phyloP scores from a whole-genome alignment of 495 filamentous ascomycete genomes.

The Clavariopsis aquatica region DNA sequence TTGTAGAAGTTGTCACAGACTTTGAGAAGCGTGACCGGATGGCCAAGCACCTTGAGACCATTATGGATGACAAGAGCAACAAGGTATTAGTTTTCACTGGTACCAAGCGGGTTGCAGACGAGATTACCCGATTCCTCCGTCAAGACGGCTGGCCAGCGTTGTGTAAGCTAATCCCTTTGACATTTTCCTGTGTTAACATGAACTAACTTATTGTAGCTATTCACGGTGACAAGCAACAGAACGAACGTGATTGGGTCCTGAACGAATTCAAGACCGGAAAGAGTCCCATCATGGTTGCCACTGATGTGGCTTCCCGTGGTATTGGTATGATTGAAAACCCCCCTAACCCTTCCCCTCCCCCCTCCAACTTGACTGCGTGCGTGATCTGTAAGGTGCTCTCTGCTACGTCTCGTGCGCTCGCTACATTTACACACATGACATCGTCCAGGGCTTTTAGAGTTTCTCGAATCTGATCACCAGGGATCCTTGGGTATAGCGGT shows the following conservation, averaged over 20 bases:
- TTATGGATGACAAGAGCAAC: constrained; percentile 93
- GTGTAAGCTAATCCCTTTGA: constrained; percentile 61
- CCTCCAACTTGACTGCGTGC: constrained; percentile 57
- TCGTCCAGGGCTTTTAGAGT: constrained; percentile 81
- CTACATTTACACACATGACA: constrained; percentile 73
- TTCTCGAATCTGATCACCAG: constrained; percentile 69
- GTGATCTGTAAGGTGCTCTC: constrained; percentile 74
- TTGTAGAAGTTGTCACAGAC: constrained; percentile 92
- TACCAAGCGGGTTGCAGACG: constrained; percentile 97
- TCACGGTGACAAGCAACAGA: constrained; percentile 99
- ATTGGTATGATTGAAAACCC: constrained; percentile 93
- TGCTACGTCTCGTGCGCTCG: constrained; percentile 75
- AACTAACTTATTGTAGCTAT: constrained; percentile 72
- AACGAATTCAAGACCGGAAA: constrained; percentile 99
- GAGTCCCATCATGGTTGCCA: constrained; percentile 96
- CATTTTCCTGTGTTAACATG: background rate
- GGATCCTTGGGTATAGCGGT: constrained; percentile 86
- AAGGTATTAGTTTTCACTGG: constrained; percentile 96
- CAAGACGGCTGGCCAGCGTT: constrained; percentile 99
- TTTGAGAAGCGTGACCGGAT: constrained; percentile 97
- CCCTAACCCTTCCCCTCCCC: constrained; percentile 48
- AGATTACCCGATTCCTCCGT: constrained; percentile 96
- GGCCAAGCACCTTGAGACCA: constrained; percentile 96
- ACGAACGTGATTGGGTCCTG: constrained; percentile 99
- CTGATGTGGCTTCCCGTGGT: constrained; percentile 97